These are phyloP conservation scores for Cryphonectria carpinicola DNA, from an alignment of 2,329 filamentous ascomycete species.

Conservation along the genomic window DNA sequence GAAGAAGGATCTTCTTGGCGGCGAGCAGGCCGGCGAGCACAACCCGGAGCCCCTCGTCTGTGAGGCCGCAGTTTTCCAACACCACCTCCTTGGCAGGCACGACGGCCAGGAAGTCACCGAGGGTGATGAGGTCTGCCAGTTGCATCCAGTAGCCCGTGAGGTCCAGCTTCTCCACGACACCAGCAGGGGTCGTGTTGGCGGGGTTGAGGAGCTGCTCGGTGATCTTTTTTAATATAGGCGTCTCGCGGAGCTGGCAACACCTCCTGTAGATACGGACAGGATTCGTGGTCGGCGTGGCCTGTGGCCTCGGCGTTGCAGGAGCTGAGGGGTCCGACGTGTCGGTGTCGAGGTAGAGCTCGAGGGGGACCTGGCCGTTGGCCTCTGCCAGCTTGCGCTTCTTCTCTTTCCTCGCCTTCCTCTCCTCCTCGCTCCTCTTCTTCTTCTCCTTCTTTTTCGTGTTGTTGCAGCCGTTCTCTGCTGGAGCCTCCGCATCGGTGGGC, in stretches of 20 bases:
- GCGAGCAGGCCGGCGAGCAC: slow-evolving; percentile 85
- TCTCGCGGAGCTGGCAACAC: slow-evolving; percentile 92
- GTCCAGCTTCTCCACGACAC: slow-evolving; percentile 82
- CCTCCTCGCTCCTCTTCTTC: slow-evolving; percentile 92
- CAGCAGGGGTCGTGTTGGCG: slow-evolving; percentile 66
- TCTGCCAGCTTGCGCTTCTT: slow-evolving; percentile 83
- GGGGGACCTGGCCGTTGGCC: slow-evolving; percentile 82
- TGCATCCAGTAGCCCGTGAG: slow-evolving; percentile 84
- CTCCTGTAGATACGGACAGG: slow-evolving; percentile 90
- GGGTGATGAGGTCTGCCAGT: slow-evolving; percentile 78
- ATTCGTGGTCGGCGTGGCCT: slow-evolving; percentile 81
- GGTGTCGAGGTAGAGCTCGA: slow-evolving; percentile 78
- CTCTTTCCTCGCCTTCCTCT: slow-evolving; percentile 89
- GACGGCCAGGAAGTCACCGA: slow-evolving; percentile 92
- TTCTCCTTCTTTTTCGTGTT: slow-evolving; percentile 85
- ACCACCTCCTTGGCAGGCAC: slow-evolving; percentile 87
- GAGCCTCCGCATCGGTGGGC: slow-evolving; percentile 14
- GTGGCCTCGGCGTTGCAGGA: slow-evolving; percentile 50
- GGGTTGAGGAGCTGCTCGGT: slow-evolving; percentile 82
- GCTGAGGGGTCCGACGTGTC: slow-evolving; percentile 53
- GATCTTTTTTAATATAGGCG: slow-evolving; percentile 87
- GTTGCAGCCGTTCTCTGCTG: slow-evolving; percentile 18
- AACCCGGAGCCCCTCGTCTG: slow-evolving; percentile 83
- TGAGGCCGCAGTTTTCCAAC: slow-evolving; percentile 84
- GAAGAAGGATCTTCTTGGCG: slow-evolving; percentile 64